A percentile compares a stretch with the other conserved stretches of the same genome.
Conservation (phyloP, 1,284 basidiomycete species). For the Coniferiporia weirii region DNA sequence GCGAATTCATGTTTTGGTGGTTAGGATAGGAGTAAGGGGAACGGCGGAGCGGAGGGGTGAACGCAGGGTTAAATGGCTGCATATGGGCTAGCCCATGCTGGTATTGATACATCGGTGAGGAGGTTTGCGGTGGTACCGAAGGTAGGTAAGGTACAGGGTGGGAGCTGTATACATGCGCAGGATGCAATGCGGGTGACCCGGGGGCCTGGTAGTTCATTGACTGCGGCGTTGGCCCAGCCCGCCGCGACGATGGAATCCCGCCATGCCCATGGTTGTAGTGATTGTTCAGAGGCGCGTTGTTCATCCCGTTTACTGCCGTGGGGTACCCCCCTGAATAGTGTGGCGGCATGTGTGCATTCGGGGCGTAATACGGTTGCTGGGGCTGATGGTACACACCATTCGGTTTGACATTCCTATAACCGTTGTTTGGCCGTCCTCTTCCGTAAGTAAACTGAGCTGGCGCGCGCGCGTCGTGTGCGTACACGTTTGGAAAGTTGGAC, state of each 20-base stretch:
- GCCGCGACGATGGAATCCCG: neutral
- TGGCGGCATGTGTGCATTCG: neutral
- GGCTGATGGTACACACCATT: slow-evolving; percentile 8
- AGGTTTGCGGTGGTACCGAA: neutral
- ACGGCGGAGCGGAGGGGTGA: slow-evolving; percentile 5
- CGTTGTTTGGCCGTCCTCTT: slow-evolving; percentile 9
- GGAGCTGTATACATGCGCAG: slow-evolving; percentile 7
- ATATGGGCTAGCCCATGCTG: slow-evolving; percentile 6
- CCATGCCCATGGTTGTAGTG: slow-evolving; percentile 10
- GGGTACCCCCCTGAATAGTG: slow-evolving; percentile 10
- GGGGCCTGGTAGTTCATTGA: slow-evolving; percentile 4
- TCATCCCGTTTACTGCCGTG: slow-evolving; percentile 5
- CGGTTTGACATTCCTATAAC: slow-evolving; percentile 2
- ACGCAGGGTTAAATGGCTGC: slow-evolving; percentile 6
- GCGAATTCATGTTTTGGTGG: slow-evolving; percentile 9
- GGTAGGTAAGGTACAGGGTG: slow-evolving; percentile 11
- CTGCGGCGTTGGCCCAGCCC: slow-evolving; percentile 9
- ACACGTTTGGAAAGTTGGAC: slow-evolving; percentile 7
- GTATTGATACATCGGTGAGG: slow-evolving; percentile 13
- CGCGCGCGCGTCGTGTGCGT: slow-evolving; percentile 9
- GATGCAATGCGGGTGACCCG: slow-evolving; percentile 9
- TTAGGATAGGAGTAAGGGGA: neutral
- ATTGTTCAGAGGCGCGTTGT: neutral
- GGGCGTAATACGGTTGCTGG: slow-evolving; percentile 10
- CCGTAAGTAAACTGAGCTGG: slow-evolving; percentile 7